phyloP scores from a whole-genome alignment of 495 filamentous ascomycete genomes.

The Penicillium simplicissimum region DNA sequence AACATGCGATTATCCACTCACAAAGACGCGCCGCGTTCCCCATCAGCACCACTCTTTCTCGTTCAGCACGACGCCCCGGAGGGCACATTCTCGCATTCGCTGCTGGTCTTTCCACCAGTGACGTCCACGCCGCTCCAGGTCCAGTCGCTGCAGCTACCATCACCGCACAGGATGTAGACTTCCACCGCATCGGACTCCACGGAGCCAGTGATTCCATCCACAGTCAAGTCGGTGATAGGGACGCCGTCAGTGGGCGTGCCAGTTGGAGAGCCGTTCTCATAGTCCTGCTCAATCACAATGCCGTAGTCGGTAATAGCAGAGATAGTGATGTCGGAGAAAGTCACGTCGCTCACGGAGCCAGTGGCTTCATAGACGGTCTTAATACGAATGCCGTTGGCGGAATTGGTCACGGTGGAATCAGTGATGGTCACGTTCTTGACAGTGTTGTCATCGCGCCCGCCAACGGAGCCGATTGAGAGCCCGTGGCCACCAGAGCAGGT shows the following conservation, averaged over 20 bases:
- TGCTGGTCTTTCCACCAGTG: slow-evolving; percentile 11
- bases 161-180: slow-evolving; percentile 17
- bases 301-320: slow-evolving; percentile 50
- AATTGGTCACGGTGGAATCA: slow-evolving; percentile 54
- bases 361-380: slow-evolving; percentile 52
- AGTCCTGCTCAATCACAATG: neutral
- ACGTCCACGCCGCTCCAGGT: slow-evolving; percentile 15
- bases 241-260: neutral
- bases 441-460: slow-evolving; percentile 60
- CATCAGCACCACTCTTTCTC: neutral
- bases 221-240: slow-evolving; percentile 11
- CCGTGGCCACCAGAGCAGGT: slow-evolving; percentile 38
- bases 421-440: slow-evolving; percentile 57
- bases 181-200: slow-evolving; percentile 9
- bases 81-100: slow-evolving; percentile 19
- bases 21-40: neutral
- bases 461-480: slow-evolving; percentile 66
- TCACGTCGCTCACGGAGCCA: slow-evolving; percentile 57
- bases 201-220: slow-evolving; percentile 8
- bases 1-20: neutral
- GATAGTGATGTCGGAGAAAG: slow-evolving; percentile 60
- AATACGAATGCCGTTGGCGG: slow-evolving; percentile 61
- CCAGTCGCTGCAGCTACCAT: slow-evolving; percentile 16
- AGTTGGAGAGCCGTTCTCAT: neutral
- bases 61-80: slow-evolving; percentile 7